These are phyloP conservation scores for Pythium aphanidermatum DNA, from an alignment of 352 stramenopile species.

Conservation along the genomic window DNA sequence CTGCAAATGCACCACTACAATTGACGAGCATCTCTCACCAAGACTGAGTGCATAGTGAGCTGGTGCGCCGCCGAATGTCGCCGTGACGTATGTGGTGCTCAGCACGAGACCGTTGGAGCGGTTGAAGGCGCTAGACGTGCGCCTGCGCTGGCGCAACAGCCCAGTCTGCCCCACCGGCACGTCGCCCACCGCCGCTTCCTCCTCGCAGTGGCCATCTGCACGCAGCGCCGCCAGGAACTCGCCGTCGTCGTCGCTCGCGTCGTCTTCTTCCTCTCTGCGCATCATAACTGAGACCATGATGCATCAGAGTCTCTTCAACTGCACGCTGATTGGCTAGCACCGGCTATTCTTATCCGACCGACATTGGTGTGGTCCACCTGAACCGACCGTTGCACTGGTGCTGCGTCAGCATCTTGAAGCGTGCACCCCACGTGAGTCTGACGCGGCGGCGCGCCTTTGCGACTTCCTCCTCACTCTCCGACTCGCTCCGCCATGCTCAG, in stretches of 20 bases:
- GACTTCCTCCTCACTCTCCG: background rate
- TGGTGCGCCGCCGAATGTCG: slow-evolving; percentile 48
- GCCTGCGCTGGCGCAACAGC: background rate
- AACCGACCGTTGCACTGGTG: too few relatives aligned
- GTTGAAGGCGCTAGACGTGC: slow-evolving; percentile 17
- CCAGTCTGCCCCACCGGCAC: background rate
- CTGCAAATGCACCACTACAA: slow-evolving; percentile 65
- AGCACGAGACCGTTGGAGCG: slow-evolving; percentile 25
- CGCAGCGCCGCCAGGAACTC: too few relatives aligned
- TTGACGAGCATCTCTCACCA: slow-evolving; percentile 44
- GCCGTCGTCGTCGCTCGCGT: too few relatives aligned
- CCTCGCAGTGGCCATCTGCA: too few relatives aligned
- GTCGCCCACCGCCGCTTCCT: background rate
- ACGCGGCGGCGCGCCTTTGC: background rate
- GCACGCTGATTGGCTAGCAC: too few relatives aligned
- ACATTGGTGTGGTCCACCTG: too few relatives aligned
- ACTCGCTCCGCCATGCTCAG: background rate
- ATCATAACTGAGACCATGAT: too few relatives aligned
- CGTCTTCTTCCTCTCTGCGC: too few relatives aligned
- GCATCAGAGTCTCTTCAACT: too few relatives aligned
- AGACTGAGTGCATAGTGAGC: slow-evolving; percentile 59
- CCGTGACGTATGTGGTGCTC: slow-evolving; percentile 43
- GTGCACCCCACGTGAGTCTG: slow-evolving; percentile 15
- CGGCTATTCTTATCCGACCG: too few relatives aligned
- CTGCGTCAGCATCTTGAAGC: slow-evolving; percentile 3